Percentiles rank a stretch among this genome's conserved stretches.
Conservation (phyloP, 2,329 filamentous ascomycete species). For the Beauveria scarabaeidicola region DNA sequence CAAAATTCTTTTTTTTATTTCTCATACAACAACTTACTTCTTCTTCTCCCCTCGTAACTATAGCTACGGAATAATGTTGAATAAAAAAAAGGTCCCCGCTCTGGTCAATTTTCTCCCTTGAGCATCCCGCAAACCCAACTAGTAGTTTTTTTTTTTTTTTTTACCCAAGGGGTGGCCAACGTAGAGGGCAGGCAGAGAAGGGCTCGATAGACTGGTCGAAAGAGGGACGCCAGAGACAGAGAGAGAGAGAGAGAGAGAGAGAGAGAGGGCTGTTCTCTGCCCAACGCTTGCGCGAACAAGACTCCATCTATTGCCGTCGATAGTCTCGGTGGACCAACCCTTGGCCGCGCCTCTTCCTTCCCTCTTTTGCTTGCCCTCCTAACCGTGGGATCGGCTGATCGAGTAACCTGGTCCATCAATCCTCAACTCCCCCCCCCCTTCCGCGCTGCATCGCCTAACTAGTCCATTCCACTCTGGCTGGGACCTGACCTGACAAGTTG, state of each 20-base stretch:
- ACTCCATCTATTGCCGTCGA: slow-evolving; percentile 19
- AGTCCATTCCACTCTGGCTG: slow-evolving; percentile 25
- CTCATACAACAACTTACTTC: too few species aligned
- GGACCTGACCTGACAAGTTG: not conserved
- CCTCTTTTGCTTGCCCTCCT: not conserved
- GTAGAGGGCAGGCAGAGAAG: too few species aligned
- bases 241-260: slow-evolving; percentile 5
- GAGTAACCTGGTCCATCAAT: slow-evolving; percentile 6
- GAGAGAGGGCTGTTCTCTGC: not conserved
- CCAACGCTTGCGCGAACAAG: slow-evolving; percentile 9
- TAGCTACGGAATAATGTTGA: too few species aligned
- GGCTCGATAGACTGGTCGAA: too few species aligned
- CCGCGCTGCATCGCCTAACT: slow-evolving; percentile 19
- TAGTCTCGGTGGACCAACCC: slow-evolving; percentile 15
- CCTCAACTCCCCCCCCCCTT: slow-evolving; percentile 17
- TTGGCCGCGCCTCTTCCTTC: not conserved
- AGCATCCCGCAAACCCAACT: too few species aligned
- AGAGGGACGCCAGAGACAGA: slow-evolving; percentile 9
- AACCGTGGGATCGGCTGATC: slow-evolving; percentile 2
- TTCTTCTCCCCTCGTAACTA: too few species aligned
- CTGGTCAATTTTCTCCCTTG: too few species aligned
- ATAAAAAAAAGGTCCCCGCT: too few species aligned
- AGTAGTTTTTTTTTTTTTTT: too few species aligned
- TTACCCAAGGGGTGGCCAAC: too few species aligned
- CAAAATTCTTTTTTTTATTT: too few species aligned